phyloP scores from a whole-genome alignment of 1,139 yeast species.

The Torulaspora pretoriensis region DNA sequence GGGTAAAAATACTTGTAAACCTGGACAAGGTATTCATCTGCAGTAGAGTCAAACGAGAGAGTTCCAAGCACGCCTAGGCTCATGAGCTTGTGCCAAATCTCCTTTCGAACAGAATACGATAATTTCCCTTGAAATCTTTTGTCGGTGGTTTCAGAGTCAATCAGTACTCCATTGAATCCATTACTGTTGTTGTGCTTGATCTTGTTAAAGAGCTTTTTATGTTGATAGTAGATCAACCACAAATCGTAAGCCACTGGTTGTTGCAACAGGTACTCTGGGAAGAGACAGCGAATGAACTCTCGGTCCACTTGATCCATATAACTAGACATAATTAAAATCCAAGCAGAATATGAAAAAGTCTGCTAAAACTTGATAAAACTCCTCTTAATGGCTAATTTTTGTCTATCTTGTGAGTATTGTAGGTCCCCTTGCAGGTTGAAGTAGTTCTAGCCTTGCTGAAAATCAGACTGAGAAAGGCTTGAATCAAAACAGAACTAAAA shows the following conservation, averaged over 20 bases:
- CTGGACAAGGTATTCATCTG: conserved; percentile 34
- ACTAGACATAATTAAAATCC: conserved; percentile 12
- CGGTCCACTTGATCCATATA: conserved; percentile 29
- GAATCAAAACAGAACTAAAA: too few relatives aligned
- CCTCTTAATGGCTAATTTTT: background rate
- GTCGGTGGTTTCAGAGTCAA: background rate
- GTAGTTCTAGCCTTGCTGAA: too few relatives aligned
- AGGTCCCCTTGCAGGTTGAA: background rate
- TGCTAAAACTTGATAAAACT: too few relatives aligned
- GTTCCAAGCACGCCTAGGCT: conserved; percentile 35
- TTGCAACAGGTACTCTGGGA: conserved; percentile 32
- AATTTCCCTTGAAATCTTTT: conserved; percentile 13
- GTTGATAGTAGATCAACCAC: conserved; percentile 27
- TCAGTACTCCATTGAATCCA: conserved; percentile 6
- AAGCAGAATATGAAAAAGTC: background rate
- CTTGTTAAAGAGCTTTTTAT: conserved; percentile 30
- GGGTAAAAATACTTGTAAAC: conserved; percentile 34
- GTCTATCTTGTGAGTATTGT: background rate
- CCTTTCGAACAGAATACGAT: conserved; percentile 25
- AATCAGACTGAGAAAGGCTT: too few relatives aligned
- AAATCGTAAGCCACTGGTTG: conserved; percentile 35
- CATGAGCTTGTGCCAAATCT: conserved; percentile 34
- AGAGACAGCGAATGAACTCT: conserved; percentile 27
- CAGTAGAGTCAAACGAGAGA: conserved; percentile 29
- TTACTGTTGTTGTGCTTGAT: conserved; percentile 14